Evolutionary conservation across 1,284 basidiomycete genomes (phyloP).

Genomic region (Marasmius fiardii): DNA sequence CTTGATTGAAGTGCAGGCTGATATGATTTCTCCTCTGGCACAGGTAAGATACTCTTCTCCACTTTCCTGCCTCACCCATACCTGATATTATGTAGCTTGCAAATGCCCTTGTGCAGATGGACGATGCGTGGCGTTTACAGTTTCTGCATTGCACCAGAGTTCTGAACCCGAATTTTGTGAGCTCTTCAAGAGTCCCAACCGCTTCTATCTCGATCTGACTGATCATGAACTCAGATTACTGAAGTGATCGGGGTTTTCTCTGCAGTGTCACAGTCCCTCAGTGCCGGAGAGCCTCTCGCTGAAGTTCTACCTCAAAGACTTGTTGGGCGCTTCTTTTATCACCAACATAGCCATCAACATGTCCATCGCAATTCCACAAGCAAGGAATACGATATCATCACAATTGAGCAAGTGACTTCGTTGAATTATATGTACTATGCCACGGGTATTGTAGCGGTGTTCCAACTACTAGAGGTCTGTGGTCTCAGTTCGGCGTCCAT

Average conservation of each 20-base stretch:
- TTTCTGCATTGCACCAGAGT: slow-evolving; percentile 41
- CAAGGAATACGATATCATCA: not conserved
- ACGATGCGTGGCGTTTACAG: slow-evolving; percentile 31
- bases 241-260: slow-evolving; percentile 44
- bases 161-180: slow-evolving; percentile 41
- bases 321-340: slow-evolving; percentile 41
- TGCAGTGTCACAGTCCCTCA: slow-evolving; percentile 42
- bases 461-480: slow-evolving; percentile 39
- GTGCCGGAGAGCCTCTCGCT: slow-evolving; percentile 44
- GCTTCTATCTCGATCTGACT: not conserved
- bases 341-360: slow-evolving; percentile 23
- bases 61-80: not conserved
- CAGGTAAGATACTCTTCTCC: slow-evolving; percentile 28
- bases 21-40: slow-evolving; percentile 39
- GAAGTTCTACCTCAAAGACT: slow-evolving; percentile 41
- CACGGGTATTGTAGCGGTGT: slow-evolving; percentile 39
- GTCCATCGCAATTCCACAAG: not conserved
- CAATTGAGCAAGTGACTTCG: slow-evolving; percentile 24
- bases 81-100: slow-evolving; percentile 31
- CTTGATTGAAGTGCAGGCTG: slow-evolving; percentile 35
- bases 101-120: slow-evolving; percentile 36
- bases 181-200: slow-evolving; percentile 7
- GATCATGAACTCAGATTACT: slow-evolving; percentile 29
- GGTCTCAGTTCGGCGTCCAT: not conserved
- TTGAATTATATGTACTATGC: slow-evolving; percentile 46